Conservation (phyloP, 495 filamentous ascomycete genomes). For the Daldinia vernicosa region DNA sequence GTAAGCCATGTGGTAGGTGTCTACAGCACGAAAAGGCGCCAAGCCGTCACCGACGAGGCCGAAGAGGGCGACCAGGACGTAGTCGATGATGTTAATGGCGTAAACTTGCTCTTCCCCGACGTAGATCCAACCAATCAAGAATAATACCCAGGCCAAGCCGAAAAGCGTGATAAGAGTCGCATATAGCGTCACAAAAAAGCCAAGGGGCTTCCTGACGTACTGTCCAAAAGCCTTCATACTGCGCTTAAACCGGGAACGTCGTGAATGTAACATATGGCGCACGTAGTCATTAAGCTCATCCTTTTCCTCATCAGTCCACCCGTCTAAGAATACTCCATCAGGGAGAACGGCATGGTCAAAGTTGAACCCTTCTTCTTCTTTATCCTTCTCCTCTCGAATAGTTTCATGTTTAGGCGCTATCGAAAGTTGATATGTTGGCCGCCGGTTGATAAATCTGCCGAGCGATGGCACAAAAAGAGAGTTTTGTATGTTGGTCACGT, state of each 20-base stretch:
- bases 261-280: conserved; percentile 82
- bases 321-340: conserved; percentile 70
- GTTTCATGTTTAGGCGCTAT: conserved; percentile 47
- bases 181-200: conserved; percentile 79
- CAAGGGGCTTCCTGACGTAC: conserved; percentile 76
- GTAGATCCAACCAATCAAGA: conserved; percentile 87
- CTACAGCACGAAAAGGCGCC: conserved; percentile 76
- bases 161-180: conserved; percentile 83
- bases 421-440: conserved; percentile 77
- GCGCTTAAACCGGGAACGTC: conserved; percentile 76
- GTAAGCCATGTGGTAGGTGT: conserved; percentile 84
- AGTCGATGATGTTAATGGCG: conserved; percentile 78
- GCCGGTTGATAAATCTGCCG: conserved; percentile 70
- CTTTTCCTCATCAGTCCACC: conserved; percentile 75
- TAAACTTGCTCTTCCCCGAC: conserved; percentile 75
- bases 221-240: conserved; percentile 77
- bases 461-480: conserved; percentile 79
- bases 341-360: conserved; percentile 65
- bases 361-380: conserved; percentile 34
- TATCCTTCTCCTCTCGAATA: conserved; percentile 38
- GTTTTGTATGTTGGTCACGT: conserved; percentile 82
- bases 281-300: conserved; percentile 81
- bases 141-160: conserved; percentile 83
- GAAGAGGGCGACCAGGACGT: conserved; percentile 78
- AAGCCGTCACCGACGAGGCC: conserved; percentile 80